A percentile compares a stretch with the other conserved stretches of the same genome.
Evolutionary conservation across 108 stramenopile species (phyloP).

Genomic region (Pseudonitzschia multistriata): DNA sequence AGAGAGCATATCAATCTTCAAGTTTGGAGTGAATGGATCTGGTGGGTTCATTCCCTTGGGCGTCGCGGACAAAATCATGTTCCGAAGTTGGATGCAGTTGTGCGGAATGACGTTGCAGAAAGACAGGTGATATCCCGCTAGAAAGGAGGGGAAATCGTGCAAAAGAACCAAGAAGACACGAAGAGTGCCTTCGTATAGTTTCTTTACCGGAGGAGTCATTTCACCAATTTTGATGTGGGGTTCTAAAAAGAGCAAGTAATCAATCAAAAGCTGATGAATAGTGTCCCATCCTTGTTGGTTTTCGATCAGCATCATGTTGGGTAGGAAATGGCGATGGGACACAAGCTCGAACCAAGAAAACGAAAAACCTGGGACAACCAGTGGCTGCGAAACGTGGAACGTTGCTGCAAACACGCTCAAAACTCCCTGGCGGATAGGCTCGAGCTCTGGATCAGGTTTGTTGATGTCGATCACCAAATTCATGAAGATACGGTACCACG

Average conservation of each 20-base stretch:
- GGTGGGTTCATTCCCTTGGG: constrained; percentile 96
- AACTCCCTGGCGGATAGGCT: constrained; percentile 69
- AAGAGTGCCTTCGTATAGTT: constrained; percentile 95
- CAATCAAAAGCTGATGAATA: constrained; percentile 94
- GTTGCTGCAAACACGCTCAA: constrained; percentile 90
- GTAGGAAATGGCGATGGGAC: constrained; percentile 94
- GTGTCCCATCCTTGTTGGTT: constrained; percentile 92
- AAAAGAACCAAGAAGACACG: constrained; percentile 95
- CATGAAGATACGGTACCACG: constrained; percentile 95
- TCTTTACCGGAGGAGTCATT: constrained; percentile 83
- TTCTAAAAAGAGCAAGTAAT: constrained; percentile 92
- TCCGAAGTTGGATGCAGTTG: constrained; percentile 97
- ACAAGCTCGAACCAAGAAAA: constrained; percentile 98
- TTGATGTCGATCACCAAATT: constrained; percentile 93
- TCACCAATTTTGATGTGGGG: constrained; percentile 84
- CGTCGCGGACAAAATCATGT: constrained; percentile 95
- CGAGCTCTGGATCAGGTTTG: constrained; percentile 76
- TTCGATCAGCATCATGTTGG: constrained; percentile 86
- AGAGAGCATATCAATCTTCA: constrained; percentile 96
- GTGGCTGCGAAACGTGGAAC: constrained; percentile 94
- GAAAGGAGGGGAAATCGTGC: constrained; percentile 98
- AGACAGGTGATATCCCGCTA: constrained; percentile 93
- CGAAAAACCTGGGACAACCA: constrained; percentile 93
- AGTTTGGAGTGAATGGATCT: constrained; percentile 98
- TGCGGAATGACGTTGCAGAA: constrained; percentile 98